These are phyloP conservation scores for Chytriomyces hyalinus DNA, from an alignment of 192 early-diverging fungal genomes.

Conservation along the genomic window DNA sequence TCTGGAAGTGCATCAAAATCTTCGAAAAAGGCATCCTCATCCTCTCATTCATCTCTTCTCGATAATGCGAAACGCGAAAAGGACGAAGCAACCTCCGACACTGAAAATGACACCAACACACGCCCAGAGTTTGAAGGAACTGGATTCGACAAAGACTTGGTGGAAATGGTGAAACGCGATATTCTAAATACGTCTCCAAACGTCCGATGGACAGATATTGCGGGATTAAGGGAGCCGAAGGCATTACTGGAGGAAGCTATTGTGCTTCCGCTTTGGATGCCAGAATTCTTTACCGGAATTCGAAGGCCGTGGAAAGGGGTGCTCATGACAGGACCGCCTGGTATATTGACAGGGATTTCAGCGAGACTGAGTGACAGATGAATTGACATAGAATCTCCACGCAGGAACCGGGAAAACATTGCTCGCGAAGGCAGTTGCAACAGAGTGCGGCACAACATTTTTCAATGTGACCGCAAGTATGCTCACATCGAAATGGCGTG, in stretches of 20 bases:
- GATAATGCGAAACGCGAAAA: conserved; percentile 32
- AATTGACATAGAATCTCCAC: too few relatives aligned
- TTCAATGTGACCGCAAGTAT: conserved; percentile 68
- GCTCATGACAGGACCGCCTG: conserved; percentile 68
- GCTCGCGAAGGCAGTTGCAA: conserved; percentile 68
- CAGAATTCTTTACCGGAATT: conserved; percentile 67
- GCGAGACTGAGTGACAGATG: too few relatives aligned
- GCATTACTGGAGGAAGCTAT: conserved; percentile 66
- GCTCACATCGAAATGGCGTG: conserved; percentile 68
- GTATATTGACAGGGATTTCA: too few relatives aligned
- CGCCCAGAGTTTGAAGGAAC: conserved; percentile 51
- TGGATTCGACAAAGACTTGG: conserved; percentile 68
- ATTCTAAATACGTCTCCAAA: conserved; percentile 63
- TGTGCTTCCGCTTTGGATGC: conserved; percentile 70
- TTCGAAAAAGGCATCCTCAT: conserved; percentile 45
- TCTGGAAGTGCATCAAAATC: conserved; percentile 2
- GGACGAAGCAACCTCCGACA: conserved; percentile 8
- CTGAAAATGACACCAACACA: conserved; percentile 11
- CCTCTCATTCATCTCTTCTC: conserved; percentile 18
- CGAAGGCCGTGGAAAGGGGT: conserved; percentile 69
- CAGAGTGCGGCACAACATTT: conserved; percentile 70
- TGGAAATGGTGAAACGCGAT: conserved; percentile 67
- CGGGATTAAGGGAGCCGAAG: conserved; percentile 65
- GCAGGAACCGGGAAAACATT: conserved; percentile 64
- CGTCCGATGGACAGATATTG: conserved; percentile 64